phyloP scores from a whole-genome alignment of 2,329 filamentous ascomycete species.

The Sordariomycetes sp. region DNA sequence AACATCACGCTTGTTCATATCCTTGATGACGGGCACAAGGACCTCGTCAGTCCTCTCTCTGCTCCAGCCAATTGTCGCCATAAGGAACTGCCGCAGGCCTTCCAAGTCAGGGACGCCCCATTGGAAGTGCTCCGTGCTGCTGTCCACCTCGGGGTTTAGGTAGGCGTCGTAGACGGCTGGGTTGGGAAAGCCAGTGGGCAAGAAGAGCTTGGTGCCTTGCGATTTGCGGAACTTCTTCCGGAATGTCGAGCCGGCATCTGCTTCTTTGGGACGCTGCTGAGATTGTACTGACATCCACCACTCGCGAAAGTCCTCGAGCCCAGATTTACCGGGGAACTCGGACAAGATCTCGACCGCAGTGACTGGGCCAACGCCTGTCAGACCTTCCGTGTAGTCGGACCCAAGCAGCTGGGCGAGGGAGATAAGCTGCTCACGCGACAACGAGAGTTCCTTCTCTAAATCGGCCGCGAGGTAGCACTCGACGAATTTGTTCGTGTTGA shows the following conservation, averaged over 20 bases:
- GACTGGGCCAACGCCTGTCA: constrained; percentile 85
- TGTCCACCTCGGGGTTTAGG: constrained; percentile 76
- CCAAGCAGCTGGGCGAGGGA: constrained; percentile 84
- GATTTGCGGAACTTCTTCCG: constrained; percentile 77
- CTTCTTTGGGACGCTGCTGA: constrained; percentile 53
- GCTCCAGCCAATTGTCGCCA: constrained; percentile 87
- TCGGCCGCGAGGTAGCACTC: constrained; percentile 86
- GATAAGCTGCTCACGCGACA: constrained; percentile 82
- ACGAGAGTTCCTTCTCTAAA: constrained; percentile 79
- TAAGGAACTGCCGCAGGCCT: constrained; percentile 73
- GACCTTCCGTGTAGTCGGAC: constrained; percentile 89
- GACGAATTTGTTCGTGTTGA: constrained; percentile 95
- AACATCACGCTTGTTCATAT: constrained; percentile 81
- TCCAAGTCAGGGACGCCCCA: constrained; percentile 95
- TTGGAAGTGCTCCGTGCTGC: constrained; percentile 68
- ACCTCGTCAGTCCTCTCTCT: constrained; percentile 92
- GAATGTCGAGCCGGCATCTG: constrained; percentile 54
- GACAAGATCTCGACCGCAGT: constrained; percentile 90
- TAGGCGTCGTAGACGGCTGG: constrained; percentile 75
- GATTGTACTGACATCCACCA: constrained; percentile 82
- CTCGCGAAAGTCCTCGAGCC: constrained; percentile 67
- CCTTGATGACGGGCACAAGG: constrained; percentile 85
- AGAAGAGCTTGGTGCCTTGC: constrained; percentile 76
- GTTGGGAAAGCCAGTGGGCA: constrained; percentile 73
- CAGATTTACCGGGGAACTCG: constrained; percentile 60